These are phyloP conservation scores for Coniochaeta pulveracea DNA, from an alignment of 2,329 filamentous ascomycete species.

Conservation along the genomic window DNA sequence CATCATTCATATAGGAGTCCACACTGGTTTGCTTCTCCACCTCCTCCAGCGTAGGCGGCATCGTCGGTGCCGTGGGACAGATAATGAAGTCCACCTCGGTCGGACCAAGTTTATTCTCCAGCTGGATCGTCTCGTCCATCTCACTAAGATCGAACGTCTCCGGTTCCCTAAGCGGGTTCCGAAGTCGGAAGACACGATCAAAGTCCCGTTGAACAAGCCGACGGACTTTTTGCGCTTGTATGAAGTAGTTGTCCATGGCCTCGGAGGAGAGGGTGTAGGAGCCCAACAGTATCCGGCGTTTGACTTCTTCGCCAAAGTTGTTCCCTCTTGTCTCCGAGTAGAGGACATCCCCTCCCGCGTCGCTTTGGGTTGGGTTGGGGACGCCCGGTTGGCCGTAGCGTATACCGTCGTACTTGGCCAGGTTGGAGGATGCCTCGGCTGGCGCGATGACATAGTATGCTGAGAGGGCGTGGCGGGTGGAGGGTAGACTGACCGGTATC, in stretches of 20 bases:
- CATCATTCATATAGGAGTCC: conserved; percentile 84
- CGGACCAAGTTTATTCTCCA: conserved; percentile 46
- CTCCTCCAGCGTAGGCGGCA: conserved; percentile 34
- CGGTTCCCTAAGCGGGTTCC: conserved; percentile 51
- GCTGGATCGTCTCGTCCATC: conserved; percentile 38
- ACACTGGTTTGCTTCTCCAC: conserved; percentile 40
- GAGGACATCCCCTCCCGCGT: conserved; percentile 50
- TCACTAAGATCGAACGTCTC: conserved; percentile 43
- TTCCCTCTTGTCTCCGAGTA: conserved; percentile 66
- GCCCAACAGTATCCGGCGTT: conserved; percentile 76
- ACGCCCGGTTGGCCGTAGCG: conserved; percentile 58
- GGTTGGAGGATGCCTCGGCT: conserved; percentile 88
- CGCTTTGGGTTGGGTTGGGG: conserved; percentile 22
- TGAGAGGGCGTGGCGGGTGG: conserved; percentile 74
- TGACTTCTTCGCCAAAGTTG: conserved; percentile 76
- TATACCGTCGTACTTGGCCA: conserved; percentile 95
- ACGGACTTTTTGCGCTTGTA: conserved; percentile 82
- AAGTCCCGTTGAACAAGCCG: conserved; percentile 80
- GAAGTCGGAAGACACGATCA: conserved; percentile 59
- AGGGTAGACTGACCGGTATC: conserved; percentile 67
- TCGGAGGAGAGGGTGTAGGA: conserved; percentile 83
- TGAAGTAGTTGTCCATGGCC: conserved; percentile 92
- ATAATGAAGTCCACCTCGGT: conserved; percentile 73
- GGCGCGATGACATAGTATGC: conserved; percentile 94
- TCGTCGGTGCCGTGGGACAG: conserved; percentile 69